Conservation (phyloP, 495 filamentous ascomycete genomes). For the Emericellopsis terricola region DNA sequence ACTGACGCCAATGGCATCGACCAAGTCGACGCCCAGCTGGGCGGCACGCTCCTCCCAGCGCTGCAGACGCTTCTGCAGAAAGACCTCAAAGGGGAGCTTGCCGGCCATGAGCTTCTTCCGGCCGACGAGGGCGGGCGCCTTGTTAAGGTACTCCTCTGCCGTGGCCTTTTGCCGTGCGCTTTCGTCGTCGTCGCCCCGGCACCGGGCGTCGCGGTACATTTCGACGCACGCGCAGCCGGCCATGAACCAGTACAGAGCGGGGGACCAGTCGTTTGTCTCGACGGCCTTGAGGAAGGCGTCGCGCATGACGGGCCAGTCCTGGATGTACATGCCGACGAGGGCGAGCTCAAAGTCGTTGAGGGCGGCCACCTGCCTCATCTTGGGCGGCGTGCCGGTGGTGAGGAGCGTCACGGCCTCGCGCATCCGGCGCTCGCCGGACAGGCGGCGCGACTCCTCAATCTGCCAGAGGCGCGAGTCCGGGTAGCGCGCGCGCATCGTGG, state of each 20-base stretch:
- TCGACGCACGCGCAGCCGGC: conserved; percentile 62
- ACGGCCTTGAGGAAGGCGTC: conserved; percentile 62
- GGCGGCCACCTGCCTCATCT: conserved; percentile 71
- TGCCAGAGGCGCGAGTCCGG: conserved; percentile 75
- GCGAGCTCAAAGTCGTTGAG: conserved; percentile 72
- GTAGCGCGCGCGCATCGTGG: conserved; percentile 57
- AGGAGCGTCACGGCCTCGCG: conserved; percentile 51
- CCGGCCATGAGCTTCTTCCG: conserved; percentile 81
- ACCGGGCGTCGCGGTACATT: conserved; percentile 47
- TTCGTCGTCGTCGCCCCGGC: conserved; percentile 30
- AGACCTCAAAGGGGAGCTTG: conserved; percentile 79
- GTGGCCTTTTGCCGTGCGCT: conserved; percentile 29
- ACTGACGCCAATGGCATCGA: conserved; percentile 69
- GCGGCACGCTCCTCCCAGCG: conserved; percentile 81
- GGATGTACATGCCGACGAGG: conserved; percentile 60
- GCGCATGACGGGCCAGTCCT: conserved; percentile 52
- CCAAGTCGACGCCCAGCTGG: conserved; percentile 45
- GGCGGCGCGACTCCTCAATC: conserved; percentile 74
- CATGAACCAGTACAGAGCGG: conserved; percentile 78
- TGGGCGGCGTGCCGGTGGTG: conserved; percentile 34
- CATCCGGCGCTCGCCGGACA: conserved; percentile 46
- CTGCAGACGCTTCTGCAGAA: conserved; percentile 64
- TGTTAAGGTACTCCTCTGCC: conserved; percentile 51
- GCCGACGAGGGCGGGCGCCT: conserved; percentile 57
- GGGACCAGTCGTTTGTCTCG: conserved; percentile 81